These are phyloP conservation scores for Scutellaria barbata DNA, from an alignment of 257 asterid genomes.

Conservation along the genomic window DNA sequence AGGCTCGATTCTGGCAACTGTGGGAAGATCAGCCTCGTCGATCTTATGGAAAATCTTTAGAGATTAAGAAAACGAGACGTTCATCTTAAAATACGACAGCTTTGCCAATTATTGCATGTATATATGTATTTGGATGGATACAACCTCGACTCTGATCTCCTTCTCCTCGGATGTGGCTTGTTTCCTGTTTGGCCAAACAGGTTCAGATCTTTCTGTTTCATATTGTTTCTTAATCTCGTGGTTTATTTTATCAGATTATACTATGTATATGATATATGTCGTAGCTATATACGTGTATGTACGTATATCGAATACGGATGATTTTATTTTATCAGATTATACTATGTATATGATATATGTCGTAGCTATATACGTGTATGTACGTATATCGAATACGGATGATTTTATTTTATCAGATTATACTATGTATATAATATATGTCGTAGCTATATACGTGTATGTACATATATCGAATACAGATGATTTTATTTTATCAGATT, in stretches of 20 bases:
- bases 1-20: slow-evolving; percentile 80
- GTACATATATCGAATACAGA: too few species aligned
- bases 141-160: too few species aligned
- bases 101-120: neutral
- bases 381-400: too few species aligned
- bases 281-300: neutral
- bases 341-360: too few species aligned
- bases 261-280: neutral
- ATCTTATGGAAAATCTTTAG: slow-evolving; percentile 65
- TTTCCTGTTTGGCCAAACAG: neutral
- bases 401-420: too few species aligned
- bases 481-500: neutral
- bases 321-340: too few species aligned
- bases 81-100: neutral
- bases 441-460: too few species aligned
- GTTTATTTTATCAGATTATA: neutral
- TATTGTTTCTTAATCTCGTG: neutral
- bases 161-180: neutral
- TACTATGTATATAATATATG: too few species aligned
- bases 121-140: neutral
- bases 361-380: too few species aligned
- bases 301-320: neutral
- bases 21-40: slow-evolving; percentile 84
- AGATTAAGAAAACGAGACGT: slow-evolving; percentile 30
- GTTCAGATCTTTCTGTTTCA: neutral